Evolutionary conservation across 305 asterid species (phyloP).

Genomic region (Fraxinus nigra): DNA sequence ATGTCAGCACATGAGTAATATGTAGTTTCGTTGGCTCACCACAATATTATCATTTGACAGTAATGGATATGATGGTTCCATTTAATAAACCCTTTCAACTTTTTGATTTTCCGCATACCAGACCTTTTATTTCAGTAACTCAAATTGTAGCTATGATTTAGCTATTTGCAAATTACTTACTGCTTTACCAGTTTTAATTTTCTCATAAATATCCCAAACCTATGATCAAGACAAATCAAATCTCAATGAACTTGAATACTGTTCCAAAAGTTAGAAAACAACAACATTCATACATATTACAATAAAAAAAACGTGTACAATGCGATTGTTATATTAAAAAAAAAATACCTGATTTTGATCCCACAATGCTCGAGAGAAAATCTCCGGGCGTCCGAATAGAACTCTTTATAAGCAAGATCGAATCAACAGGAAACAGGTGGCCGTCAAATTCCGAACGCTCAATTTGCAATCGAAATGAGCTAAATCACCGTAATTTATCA

Average conservation of each 20-base stretch:
- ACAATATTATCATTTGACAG: not conserved
- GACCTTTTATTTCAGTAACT: not conserved
- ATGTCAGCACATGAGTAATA: not conserved
- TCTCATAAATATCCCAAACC: not conserved
- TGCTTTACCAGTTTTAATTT: not conserved
- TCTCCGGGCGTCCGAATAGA: not conserved
- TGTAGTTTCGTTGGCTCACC: not conserved
- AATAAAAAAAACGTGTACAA: not conserved
- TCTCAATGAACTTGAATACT: not conserved
- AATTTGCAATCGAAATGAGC: constrained; percentile 15
- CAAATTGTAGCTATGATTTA: not conserved
- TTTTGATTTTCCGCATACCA: not conserved
- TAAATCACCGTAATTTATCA: constrained; percentile 17
- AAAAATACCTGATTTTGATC: not conserved
- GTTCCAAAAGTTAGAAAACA: not conserved
- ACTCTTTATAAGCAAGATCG: not conserved
- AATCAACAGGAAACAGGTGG: constrained; percentile 20
- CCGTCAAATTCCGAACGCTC: constrained; percentile 23
- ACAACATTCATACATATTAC: not conserved
- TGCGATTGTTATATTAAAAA: not conserved
- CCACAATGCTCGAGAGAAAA: not conserved
- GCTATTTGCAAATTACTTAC: not conserved
- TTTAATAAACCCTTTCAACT: not conserved
- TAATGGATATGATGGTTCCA: not conserved
- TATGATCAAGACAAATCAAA: not conserved